Base-by-base conservation (phyloP, 306 rosid genomes). In the Cicer yamashitae region DNA sequence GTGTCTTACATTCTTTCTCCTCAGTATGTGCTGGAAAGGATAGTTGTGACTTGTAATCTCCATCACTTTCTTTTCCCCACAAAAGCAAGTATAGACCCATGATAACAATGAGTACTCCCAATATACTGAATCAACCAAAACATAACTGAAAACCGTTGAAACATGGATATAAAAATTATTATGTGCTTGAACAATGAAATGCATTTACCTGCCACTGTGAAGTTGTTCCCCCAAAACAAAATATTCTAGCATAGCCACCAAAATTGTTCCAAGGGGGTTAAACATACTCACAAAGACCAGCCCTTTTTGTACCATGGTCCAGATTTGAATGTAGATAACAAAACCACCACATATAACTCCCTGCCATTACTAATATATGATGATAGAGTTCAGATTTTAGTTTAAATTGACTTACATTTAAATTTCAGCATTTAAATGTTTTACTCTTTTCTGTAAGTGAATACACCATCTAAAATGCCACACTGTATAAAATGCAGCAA, bases 41-140 rank as follows among this genome's bases (percentile, higher is more conserved):
- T 43, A 39, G 70, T 25, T 72, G 76, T 62, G 78, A 38, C 58
- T 75, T 70, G 63, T 20, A 64, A 74, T 66, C 72, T 71, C 38
- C 57, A 58, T 87, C 83, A 41, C 37, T 44, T 68, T 75, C 86
- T 73, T 85, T 83, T 37, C 87, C 87, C 91, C 89, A 81, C 47
- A 81, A 46, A 9, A 83, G 86, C 62, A 83, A 45, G 83, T 83
- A 85, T 1, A 81, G 79, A 20, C 83, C 86, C 4, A 78, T 52
- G 69, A 83, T 75, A 34, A 87, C 75, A 70, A 78, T 46, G 34
- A 71, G 56, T 4, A 74, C 87, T 80, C 89, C 91, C 74, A 81
- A 17, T 72, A 85, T 64, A 75, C 86, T 87, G 86, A 63, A 62
- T 72, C 8, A 51, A 67, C 53, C 25, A 70, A 47, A 61, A 61